Base-by-base conservation (phyloP, 2,329 filamentous ascomycete genomes). In the Gremmenia infestans region DNA sequence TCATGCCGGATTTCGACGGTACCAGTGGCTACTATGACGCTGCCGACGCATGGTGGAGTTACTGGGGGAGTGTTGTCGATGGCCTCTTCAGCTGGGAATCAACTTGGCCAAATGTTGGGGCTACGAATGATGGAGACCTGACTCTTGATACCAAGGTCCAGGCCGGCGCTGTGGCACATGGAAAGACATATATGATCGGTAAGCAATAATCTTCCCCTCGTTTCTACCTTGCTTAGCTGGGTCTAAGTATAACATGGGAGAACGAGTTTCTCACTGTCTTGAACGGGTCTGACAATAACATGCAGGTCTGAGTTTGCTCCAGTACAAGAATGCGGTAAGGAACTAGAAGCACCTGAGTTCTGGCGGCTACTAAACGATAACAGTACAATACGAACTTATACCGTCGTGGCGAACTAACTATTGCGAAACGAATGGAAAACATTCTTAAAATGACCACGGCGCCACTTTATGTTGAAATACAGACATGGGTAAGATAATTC, bases 61-160 rank as follows among this genome's bases (percentile, higher is more conserved):
- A 62, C 36, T 73, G 71, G 69, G 63, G 63, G 28, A 60, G 59
- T 51, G 61, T 66, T 1, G 50, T 73, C 15, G 70, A 73, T 52
- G 71, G 71, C 8, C 59, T 72, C 4, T 72, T 72, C 54, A 72
- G 65, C 61, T 73, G 72, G 72, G 71, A 73, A 61, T 66, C 69
- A 1, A 63, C 68, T 23, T 73, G 72, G 72, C 70, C 71, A 1
- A 63, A 64, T 14, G 59, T 57, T 4, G 70, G 70, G 43, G 65
- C 68, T 14, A 65, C 64, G 25, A 66, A 64, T 7, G 58, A 63
- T 28, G 54, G 53, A 40, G 63, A 68, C 36, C 58, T 66, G 40
- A 56, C 66, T 8, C 67, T 63, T 53, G 57, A 60, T 25, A 12
- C 12, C 15, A 32, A 3, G 14, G 37, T 52, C 5, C 32, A 32